A percentile compares a stretch with the other conserved stretches of the same genome.
Evolutionary conservation across 257 asterid species (phyloP).

Genomic region (Catharanthus roseus): DNA sequence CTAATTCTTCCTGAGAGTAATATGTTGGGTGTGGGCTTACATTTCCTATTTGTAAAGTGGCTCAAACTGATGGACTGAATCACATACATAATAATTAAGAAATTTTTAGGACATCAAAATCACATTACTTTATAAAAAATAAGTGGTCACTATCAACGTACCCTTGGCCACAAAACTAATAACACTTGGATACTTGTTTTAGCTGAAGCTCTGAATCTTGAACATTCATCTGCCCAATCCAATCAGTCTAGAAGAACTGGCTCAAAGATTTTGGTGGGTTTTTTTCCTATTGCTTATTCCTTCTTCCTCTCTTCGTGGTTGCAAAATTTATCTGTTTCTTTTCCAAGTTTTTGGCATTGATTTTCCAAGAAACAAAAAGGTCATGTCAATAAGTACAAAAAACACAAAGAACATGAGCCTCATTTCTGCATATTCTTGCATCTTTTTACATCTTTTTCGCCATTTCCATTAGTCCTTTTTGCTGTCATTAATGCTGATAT

Average conservation of each 20-base stretch:
- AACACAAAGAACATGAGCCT: not conserved
- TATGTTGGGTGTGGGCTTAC: too few species aligned
- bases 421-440: not conserved
- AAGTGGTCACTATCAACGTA: not conserved
- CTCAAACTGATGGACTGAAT: too few species aligned
- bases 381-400: too few species aligned
- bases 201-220: not conserved
- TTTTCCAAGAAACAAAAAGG: not conserved
- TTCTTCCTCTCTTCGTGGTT: not conserved
- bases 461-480: not conserved
- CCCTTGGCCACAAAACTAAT: not conserved
- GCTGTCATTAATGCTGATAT: not conserved
- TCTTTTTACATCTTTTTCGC: not conserved
- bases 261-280: not conserved
- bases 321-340: not conserved
- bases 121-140: too few species aligned
- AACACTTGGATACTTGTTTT: not conserved
- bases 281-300: not conserved
- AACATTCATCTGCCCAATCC: not conserved
- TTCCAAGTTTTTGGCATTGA: not conserved
- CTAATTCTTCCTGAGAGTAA: too few species aligned
- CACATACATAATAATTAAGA: too few species aligned
- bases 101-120: too few species aligned
- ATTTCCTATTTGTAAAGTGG: too few species aligned
- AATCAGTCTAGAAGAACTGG: not conserved